Conservation (phyloP, 129 eudicot species). For the Rutidosis leptorrhynchoides region DNA sequence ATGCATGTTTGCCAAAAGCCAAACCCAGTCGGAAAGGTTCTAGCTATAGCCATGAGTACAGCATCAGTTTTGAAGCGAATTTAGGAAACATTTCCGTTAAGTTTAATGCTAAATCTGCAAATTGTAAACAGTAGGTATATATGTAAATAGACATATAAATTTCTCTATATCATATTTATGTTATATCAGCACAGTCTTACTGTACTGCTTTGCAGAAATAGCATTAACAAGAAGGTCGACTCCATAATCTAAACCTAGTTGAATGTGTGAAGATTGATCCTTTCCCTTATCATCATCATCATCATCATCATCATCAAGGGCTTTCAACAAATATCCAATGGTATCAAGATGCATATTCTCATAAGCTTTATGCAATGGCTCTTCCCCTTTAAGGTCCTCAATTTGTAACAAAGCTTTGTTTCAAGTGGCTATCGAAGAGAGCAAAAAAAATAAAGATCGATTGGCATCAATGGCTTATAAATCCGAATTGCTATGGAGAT, state of each 20-base stretch:
- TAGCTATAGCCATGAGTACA: conserved; percentile 22
- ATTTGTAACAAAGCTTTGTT: neutral
- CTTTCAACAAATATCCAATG: neutral
- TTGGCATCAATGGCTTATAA: too few species aligned
- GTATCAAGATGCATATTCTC: neutral
- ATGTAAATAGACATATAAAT: neutral
- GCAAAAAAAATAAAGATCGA: too few species aligned
- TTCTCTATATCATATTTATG: too few species aligned
- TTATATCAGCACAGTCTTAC: too few species aligned
- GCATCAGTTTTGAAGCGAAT: neutral
- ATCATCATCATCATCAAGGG: neutral
- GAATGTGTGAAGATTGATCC: neutral
- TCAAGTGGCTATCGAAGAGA: too few species aligned
- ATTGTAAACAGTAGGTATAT: neutral
- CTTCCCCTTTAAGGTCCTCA: neutral
- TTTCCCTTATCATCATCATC: too few species aligned
- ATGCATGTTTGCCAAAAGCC: neutral
- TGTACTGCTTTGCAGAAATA: neutral
- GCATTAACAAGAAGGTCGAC: neutral
- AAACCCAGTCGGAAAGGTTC: conserved; percentile 17
- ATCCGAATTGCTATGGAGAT: too few species aligned
- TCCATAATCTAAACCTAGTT: neutral
- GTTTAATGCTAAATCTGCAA: conserved; percentile 4
- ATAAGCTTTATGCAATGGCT: conserved; percentile 12
- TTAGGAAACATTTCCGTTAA: neutral